Evolutionary conservation across 139 green algal genomes (phyloP).

Genomic region (Pseudopediastrum boryanum): DNA sequence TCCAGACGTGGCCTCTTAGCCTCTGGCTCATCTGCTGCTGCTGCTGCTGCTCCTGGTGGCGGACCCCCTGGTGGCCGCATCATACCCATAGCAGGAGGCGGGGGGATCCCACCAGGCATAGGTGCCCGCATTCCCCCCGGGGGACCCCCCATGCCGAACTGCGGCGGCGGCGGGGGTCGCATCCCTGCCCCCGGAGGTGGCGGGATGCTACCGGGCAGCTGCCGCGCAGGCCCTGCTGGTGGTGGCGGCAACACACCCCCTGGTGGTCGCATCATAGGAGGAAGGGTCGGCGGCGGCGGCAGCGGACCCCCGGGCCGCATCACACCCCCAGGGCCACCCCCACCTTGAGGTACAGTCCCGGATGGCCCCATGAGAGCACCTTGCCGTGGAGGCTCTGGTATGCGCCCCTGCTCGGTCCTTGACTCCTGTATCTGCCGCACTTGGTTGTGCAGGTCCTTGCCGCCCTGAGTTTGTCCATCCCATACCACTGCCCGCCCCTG

Average conservation of each 20-base stretch:
- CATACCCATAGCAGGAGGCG: constrained; percentile 17
- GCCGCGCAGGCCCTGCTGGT: neutral
- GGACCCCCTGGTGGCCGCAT: constrained; percentile 27
- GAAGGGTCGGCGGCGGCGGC: no score
- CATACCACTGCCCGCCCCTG: constrained; percentile 61
- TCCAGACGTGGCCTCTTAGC: constrained; percentile 65
- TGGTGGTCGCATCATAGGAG: no score
- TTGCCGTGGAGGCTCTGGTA: no score
- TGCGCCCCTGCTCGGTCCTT: no score
- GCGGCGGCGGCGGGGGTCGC: constrained; percentile 18
- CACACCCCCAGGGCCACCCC: no score
- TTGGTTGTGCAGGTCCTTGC: constrained; percentile 43
- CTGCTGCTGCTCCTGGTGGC: constrained; percentile 5
- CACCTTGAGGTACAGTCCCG: no score
- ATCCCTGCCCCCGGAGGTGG: neutral
- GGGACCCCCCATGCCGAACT: constrained; percentile 28
- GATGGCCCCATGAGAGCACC: no score
- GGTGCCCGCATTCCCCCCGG: neutral
- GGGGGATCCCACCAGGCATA: constrained; percentile 3
- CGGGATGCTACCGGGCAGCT: constrained; percentile 16
- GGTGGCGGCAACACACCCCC: neutral
- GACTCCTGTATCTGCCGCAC: constrained; percentile 47
- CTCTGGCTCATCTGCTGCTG: constrained; percentile 50
- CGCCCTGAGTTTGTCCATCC: constrained; percentile 61
- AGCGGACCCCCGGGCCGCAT: no score